Base-by-base conservation (phyloP, 2,329 filamentous ascomycete species). In the Sporothrix pseudoabietina region DNA sequence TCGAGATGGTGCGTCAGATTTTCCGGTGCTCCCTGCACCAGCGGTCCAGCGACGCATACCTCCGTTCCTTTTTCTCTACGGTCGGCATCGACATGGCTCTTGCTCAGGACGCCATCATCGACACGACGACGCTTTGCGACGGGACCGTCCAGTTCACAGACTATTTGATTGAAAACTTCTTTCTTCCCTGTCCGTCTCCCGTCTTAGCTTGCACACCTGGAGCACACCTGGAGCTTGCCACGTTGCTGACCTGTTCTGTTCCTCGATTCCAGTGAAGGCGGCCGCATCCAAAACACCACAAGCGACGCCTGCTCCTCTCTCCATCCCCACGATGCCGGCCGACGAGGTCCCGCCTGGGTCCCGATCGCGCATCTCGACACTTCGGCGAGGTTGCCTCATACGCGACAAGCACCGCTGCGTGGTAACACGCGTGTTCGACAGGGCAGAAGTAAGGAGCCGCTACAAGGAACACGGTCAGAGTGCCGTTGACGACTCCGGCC, bases 381-480 rank as follows among this genome's bases (percentile, higher is more conserved):
- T 70, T 41, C 68, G 68, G 44, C 49, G 52, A 57, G n/a, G 57
- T 49, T 70, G 54, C 52, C 52, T 70, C 9, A n/a, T 70, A 52
- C 68, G 68, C 8, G 68, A 70, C 35, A 70, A 59, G 68, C 68
- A 70, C 35, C 68, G 68, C 52, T 70, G 68, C 68, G 54, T 70
- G 1, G 68, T 70, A 19, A 44, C 68, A 47, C 68, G 35, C 9
- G 59, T 30, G 32, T 70, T 70, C 68, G 68, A 70, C 35, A 30
- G 47, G 35, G 9, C 32, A 26, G 68, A 70, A 59, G 54, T 54
- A 59, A 52, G 35, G 22, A 19, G 52, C 68, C 68, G 52, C 52
- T 7, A 30, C 52, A n/a, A 8, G 68, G n/a, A 44, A 9, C 52
- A 59, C 35, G 68, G 68, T 12, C 19, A 59, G 52, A 26, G 12